phyloP scores from a whole-genome alignment of 2,329 filamentous ascomycete species.

The Neonectria coccinea region DNA sequence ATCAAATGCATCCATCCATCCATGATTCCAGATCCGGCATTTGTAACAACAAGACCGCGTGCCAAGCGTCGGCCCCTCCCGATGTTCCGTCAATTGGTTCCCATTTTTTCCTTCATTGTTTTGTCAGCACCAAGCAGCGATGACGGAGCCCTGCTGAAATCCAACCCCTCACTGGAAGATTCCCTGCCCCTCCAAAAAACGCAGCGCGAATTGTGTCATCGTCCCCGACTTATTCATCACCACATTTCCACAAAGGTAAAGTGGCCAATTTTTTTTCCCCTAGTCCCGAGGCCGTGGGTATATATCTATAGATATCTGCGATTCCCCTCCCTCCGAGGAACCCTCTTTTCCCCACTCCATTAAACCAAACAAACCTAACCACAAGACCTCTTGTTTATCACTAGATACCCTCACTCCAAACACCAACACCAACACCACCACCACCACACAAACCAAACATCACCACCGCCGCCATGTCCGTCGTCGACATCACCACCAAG shows the following conservation, averaged over 20 bases:
- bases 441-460: slow-evolving; percentile 5
- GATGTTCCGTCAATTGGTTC: neutral
- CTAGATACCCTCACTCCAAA: slow-evolving; percentile 26
- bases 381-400: neutral
- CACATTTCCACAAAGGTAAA: neutral
- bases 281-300: no score
- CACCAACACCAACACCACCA: neutral
- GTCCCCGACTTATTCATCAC: slow-evolving; percentile 37
- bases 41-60: neutral
- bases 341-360: neutral
- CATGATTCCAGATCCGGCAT: neutral
- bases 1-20: neutral
- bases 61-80: neutral
- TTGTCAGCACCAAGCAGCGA: neutral
- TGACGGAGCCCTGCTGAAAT: neutral
- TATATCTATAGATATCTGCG: slow-evolving; percentile 17
- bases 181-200: neutral
- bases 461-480: slow-evolving; percentile 45
- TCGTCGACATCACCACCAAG: slow-evolving; percentile 55
- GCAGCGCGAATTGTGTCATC: slow-evolving; percentile 40
- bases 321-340: neutral
- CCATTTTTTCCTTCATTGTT: neutral
- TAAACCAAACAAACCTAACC: neutral
- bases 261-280: neutral
- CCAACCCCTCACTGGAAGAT: neutral